phyloP scores from a whole-genome alignment of 164 flowering plant genomes.

The Vitis amurensis region DNA sequence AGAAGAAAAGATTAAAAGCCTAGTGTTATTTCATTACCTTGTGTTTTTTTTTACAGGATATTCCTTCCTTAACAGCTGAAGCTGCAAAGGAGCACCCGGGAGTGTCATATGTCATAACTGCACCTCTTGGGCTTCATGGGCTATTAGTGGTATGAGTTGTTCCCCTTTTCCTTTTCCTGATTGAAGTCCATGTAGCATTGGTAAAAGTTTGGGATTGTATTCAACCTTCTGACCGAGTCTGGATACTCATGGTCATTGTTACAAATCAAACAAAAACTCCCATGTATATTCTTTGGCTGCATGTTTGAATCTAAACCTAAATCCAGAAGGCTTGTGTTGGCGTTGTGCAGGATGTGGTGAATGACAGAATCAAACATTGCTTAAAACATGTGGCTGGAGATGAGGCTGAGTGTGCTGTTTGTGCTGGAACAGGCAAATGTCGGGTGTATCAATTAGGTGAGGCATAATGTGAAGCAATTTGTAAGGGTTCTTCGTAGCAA shows the following conservation, averaged over 20 bases:
- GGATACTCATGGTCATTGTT: background rate
- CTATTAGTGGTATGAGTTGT: conserved; percentile 62
- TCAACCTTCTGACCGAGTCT: background rate
- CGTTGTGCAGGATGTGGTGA: conserved; percentile 74
- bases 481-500: no score
- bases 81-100: conserved; percentile 88
- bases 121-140: conserved; percentile 90
- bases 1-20: background rate
- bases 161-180: background rate
- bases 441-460: conserved; percentile 19
- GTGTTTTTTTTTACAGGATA: conserved; percentile 53
- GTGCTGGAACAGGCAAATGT: conserved; percentile 85
- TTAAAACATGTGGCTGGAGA: conserved; percentile 76
- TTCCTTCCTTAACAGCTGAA: conserved; percentile 85
- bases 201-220: background rate
- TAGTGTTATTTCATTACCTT: background rate
- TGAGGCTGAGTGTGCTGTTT: conserved; percentile 70
- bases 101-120: conserved; percentile 71
- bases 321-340: background rate
- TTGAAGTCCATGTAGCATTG: background rate
- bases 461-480: background rate
- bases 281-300: background rate
- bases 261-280: no score
- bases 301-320: background rate
- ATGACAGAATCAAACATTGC: conserved; percentile 77